Evolutionary conservation across 73 alveolate species (phyloP).

Genomic region (Paramecium primaurelia): DNA sequence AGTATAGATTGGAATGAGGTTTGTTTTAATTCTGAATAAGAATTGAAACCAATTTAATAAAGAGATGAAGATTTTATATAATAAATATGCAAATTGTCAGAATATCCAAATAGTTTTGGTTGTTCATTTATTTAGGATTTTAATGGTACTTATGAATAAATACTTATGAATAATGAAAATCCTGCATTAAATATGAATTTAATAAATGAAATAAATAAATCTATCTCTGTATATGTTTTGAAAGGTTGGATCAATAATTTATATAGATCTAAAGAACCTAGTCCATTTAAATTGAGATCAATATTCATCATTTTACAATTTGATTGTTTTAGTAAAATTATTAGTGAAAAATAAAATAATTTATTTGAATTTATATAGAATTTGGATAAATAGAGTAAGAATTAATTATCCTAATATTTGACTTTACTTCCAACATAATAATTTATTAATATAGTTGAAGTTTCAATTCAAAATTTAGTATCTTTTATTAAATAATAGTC

Average conservation of each 20-base stretch:
- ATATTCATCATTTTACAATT: background rate
- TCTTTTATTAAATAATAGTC: background rate
- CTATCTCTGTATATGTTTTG: background rate
- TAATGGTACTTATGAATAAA: background rate
- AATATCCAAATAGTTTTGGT: background rate
- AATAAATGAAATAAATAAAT: background rate
- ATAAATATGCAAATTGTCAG: background rate
- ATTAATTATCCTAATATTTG: background rate
- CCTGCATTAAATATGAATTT: background rate
- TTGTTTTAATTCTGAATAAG: background rate
- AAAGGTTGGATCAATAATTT: background rate
- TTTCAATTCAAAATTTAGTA: background rate
- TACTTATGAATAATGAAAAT: background rate
- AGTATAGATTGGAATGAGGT: background rate
- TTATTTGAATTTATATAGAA: background rate
- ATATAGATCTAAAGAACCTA: background rate
- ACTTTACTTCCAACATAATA: background rate
- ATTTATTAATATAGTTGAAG: background rate
- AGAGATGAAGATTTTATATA: background rate
- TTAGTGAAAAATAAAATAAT: background rate
- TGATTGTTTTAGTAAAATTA: background rate
- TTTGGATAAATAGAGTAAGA: background rate
- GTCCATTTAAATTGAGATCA: background rate
- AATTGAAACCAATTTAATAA: background rate
- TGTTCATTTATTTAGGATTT: background rate